Conservation (phyloP, 345 rosid genomes). For the Trapa bicornis region DNA sequence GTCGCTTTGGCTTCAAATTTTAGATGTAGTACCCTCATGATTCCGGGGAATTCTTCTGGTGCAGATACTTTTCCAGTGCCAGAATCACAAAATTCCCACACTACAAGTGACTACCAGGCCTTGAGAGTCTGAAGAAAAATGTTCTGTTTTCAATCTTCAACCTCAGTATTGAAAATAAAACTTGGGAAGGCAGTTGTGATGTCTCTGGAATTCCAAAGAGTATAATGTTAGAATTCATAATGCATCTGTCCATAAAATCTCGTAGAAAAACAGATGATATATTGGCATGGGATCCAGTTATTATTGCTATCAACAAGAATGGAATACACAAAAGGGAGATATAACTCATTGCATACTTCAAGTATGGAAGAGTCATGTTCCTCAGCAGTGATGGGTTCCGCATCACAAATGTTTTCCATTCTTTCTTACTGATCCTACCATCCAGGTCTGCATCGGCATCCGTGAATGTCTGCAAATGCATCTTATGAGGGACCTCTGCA, state of each 20-base stretch:
- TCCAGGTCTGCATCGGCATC: conserved; percentile 55
- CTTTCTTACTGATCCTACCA: conserved; percentile 55
- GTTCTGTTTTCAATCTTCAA: neutral
- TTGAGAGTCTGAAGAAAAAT: neutral
- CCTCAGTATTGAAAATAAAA: conserved; percentile 1
- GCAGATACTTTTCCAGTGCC: neutral
- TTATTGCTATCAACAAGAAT: too few species aligned
- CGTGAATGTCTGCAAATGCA: conserved; percentile 44
- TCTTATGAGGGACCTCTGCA: neutral
- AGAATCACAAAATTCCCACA: neutral
- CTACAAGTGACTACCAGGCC: neutral
- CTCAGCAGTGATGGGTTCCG: conserved; percentile 48
- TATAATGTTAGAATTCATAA: neutral
- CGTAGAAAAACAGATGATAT: too few species aligned
- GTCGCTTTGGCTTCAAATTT: neutral
- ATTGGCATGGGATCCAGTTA: too few species aligned
- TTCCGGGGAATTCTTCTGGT: neutral
- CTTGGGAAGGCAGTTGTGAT: conserved; percentile 1
- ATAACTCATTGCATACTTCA: conserved; percentile 27
- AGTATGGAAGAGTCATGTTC: conserved; percentile 72
- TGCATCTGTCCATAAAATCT: neutral
- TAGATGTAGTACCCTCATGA: neutral
- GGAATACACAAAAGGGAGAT: neutral
- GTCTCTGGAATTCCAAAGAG: conserved; percentile 3
- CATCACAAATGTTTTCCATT: conserved; percentile 49